Conservation (phyloP, 2,329 filamentous ascomycete genomes). For the Colletotrichum sp. region DNA sequence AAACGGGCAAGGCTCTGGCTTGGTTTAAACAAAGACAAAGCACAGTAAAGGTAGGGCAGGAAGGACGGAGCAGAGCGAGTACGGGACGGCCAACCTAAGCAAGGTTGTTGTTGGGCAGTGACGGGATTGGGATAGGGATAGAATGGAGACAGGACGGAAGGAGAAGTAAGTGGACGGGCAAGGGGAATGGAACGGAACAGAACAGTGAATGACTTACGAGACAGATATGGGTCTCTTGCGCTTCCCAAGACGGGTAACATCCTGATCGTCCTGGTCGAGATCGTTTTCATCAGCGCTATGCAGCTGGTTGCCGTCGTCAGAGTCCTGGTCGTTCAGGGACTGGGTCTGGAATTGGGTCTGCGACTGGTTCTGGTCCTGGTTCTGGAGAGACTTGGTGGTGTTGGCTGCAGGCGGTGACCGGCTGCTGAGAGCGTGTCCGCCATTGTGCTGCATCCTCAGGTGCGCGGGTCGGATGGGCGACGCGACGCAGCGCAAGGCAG, state of each 20-base stretch:
- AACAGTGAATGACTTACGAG: slow-evolving; percentile 51
- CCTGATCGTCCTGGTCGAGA: slow-evolving; percentile 48
- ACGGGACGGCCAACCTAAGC: not conserved
- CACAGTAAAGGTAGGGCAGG: not conserved
- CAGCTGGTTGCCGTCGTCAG: slow-evolving; percentile 47
- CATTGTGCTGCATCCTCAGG: slow-evolving; percentile 24
- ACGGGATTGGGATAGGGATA: not conserved
- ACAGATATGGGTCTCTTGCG: slow-evolving; percentile 66
- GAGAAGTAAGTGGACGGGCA: not conserved
- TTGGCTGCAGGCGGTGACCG: slow-evolving; percentile 20
- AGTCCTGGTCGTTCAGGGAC: slow-evolving; percentile 41
- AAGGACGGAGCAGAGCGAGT: not conserved
- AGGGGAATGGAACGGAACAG: slow-evolving; percentile 4
- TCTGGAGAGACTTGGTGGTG: slow-evolving; percentile 4
- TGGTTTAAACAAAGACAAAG: slow-evolving; percentile 13
- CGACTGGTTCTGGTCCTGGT: not conserved
- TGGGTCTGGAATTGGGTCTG: not conserved
- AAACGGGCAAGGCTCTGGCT: not conserved
- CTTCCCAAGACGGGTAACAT: slow-evolving; percentile 52
- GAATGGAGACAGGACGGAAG: not conserved
- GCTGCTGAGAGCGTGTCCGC: slow-evolving; percentile 19
- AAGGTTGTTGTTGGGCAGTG: not conserved
- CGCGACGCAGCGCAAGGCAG: not conserved
- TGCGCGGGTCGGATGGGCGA: not conserved
- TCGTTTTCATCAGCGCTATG: slow-evolving; percentile 50